Percentiles rank a stretch among this genome's conserved stretches.
These are phyloP conservation scores for Ceratobasidium theobromae DNA, from an alignment of 1,284 basidiomycete species.

Conservation along the genomic window DNA sequence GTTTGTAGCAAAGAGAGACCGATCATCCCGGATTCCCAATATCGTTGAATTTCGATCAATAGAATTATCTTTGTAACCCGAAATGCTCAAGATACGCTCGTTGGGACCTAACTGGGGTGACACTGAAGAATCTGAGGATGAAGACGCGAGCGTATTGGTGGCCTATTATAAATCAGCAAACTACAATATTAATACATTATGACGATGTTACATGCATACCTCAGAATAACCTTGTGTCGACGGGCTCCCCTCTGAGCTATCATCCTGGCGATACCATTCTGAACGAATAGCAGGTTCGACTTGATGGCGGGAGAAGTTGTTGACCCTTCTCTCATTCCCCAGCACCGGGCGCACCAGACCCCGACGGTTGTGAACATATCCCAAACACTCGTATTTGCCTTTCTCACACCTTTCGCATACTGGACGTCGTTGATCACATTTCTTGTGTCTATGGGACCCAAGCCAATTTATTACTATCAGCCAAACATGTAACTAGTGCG, in stretches of 20 bases:
- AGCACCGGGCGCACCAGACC: background rate
- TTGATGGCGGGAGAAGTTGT: no score
- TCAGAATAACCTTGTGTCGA: background rate
- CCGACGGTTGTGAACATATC: background rate
- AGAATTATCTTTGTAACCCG: no score
- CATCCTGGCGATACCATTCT: no score
- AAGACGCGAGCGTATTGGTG: background rate
- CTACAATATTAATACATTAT: background rate
- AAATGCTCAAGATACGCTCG: no score
- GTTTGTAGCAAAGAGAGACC: background rate
- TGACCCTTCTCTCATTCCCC: background rate
- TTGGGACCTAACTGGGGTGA: background rate
- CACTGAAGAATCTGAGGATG: background rate
- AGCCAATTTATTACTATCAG: background rate
- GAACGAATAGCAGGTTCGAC: no score
- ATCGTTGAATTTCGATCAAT: no score
- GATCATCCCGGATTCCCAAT: no score
- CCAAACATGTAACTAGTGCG: background rate
- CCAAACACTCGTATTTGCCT: slow-evolving; percentile 5
- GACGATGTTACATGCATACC: background rate
- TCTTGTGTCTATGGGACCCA: background rate
- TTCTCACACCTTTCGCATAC: background rate
- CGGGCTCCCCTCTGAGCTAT: no score
- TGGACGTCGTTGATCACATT: background rate
- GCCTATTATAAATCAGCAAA: background rate